These are phyloP conservation scores for Rusavskia elegans DNA, from an alignment of 495 filamentous ascomycete genomes.

Conservation along the genomic window DNA sequence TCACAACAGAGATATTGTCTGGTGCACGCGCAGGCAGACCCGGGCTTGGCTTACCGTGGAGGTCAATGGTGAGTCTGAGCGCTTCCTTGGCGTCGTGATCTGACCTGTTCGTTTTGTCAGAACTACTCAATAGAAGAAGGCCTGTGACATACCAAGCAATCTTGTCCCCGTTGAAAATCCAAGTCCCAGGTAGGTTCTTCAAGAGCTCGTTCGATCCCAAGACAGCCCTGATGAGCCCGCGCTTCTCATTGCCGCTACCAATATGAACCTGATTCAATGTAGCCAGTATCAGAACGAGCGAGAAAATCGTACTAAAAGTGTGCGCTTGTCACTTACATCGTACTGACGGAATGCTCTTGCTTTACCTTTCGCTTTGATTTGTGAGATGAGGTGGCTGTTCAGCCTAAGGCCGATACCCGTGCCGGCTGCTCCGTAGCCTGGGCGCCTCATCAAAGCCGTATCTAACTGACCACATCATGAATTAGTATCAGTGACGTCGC, in stretches of 20 bases:
- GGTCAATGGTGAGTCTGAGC: background rate
- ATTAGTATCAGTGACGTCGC: too few relatives aligned
- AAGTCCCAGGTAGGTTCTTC: constrained; percentile 28
- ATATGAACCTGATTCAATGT: constrained; percentile 36
- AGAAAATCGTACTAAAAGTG: background rate
- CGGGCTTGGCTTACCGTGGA: too few relatives aligned
- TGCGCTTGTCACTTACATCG: constrained; percentile 46
- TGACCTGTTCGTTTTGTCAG: constrained; percentile 11
- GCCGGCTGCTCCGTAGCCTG: too few relatives aligned
- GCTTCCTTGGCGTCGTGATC: background rate
- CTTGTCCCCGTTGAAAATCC: constrained; percentile 65
- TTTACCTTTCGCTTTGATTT: too few relatives aligned
- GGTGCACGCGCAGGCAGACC: constrained; percentile 5
- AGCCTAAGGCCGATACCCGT: too few relatives aligned
- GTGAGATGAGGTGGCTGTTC: too few relatives aligned
- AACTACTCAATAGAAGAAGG: background rate
- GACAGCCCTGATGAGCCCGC: constrained; percentile 48
- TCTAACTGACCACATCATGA: too few relatives aligned
- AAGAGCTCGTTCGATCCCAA: constrained; percentile 52
- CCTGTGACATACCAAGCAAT: constrained; percentile 51
- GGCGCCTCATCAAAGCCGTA: too few relatives aligned
- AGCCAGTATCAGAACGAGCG: background rate
- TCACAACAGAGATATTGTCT: constrained; percentile 39
- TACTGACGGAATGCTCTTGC: constrained; percentile 49
- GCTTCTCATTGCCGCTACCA: constrained; percentile 41